Percentiles rank a stretch among this genome's conserved stretches.
phyloP scores from a whole-genome alignment of 2,329 filamentous ascomycete species.

The Paecilomyces dactylethromorphus region DNA sequence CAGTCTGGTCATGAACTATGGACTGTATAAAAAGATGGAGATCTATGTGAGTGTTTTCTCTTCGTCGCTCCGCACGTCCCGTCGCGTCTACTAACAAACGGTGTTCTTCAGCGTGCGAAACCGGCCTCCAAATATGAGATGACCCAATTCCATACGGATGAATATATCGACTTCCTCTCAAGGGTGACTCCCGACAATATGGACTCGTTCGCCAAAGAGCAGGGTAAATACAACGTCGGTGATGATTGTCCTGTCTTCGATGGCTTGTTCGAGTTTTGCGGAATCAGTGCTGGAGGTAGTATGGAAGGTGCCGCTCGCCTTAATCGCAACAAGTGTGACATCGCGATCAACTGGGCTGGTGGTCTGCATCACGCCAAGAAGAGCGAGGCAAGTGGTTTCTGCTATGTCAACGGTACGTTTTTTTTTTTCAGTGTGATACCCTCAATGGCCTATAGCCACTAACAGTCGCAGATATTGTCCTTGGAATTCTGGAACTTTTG shows the following conservation, averaged over 20 bases:
- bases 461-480: conserved; percentile 51
- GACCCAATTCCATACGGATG: conserved; percentile 67
- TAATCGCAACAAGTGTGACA: conserved; percentile 62
- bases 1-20: conserved; percentile 65
- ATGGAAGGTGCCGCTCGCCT: conserved; percentile 66
- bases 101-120: conserved; percentile 60
- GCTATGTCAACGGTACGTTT: conserved; percentile 81
- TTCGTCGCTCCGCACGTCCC: neutral
- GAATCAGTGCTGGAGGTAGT: conserved; percentile 62
- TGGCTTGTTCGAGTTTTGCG: conserved; percentile 64
- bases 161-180: conserved; percentile 66
- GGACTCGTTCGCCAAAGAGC: conserved; percentile 85
- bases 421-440: neutral
- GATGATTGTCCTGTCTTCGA: conserved; percentile 62
- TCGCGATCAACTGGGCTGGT: conserved; percentile 80
- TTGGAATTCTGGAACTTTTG: conserved; percentile 59
- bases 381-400: conserved; percentile 90
- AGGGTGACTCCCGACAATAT: conserved; percentile 99
- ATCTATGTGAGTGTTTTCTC: conserved; percentile 51
- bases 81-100: conserved; percentile 11
- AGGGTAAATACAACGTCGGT: conserved; percentile 69
- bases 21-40: conserved; percentile 67
- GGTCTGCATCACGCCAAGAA: conserved; percentile 96
- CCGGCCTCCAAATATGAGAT: conserved; percentile 66
- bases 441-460: conserved; percentile 4